Conservation (phyloP, 768 basidiomycete species). For the Hericium coralloides region DNA sequence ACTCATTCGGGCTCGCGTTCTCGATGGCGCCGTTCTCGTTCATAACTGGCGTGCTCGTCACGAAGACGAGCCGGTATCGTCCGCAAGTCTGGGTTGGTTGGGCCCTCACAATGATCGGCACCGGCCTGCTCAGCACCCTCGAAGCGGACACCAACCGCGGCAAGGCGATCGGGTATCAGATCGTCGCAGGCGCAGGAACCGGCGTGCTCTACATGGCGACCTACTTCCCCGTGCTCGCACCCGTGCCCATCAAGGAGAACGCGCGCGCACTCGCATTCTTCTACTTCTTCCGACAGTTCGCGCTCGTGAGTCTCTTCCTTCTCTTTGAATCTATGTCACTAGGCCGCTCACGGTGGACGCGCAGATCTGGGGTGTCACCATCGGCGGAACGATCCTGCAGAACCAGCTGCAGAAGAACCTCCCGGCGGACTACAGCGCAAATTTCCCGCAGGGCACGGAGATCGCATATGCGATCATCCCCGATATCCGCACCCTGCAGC, state of each 20-base stretch:
- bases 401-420: no score
- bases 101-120: constrained; percentile 22
- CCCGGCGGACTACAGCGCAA: no score
- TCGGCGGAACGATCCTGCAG: no score
- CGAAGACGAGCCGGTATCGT: constrained; percentile 23
- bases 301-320: not conserved
- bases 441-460: no score
- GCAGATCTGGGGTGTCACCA: no score
- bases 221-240: constrained; percentile 40
- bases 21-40: constrained; percentile 24
- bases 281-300: constrained; percentile 28
- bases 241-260: constrained; percentile 29
- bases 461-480: no score
- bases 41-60: constrained; percentile 23
- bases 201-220: constrained; percentile 18
- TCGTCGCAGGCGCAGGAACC: constrained; percentile 18
- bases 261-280: constrained; percentile 38
- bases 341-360: no score
- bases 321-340: no score
- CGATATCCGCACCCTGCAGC: no score
- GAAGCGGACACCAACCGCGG: constrained; percentile 17
- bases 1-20: constrained; percentile 26
- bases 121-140: constrained; percentile 27
- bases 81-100: constrained; percentile 26
- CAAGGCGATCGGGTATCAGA: constrained; percentile 16